Base-by-base conservation (phyloP, 2,329 filamentous ascomycete species). In the Parastagonospora avenae region DNA sequence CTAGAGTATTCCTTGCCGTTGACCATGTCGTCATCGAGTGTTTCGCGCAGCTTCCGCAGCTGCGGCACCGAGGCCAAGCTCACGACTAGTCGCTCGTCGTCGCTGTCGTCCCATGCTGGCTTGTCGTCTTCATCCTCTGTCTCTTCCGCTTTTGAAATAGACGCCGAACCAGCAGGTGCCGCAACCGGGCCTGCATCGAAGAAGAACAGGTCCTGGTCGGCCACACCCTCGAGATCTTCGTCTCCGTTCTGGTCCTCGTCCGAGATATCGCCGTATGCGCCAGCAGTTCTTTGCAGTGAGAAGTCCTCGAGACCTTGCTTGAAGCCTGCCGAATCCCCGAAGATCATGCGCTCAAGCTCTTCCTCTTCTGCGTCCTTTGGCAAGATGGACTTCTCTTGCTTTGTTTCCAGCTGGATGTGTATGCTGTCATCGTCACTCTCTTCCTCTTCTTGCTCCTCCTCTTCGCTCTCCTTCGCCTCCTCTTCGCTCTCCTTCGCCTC, bases 61-160 rank as follows among this genome's bases (percentile, higher is more conserved):
- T 90, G 84, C 41, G 86, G 84, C 38, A 88, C 86, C 24, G 85
- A 83, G 3, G 91, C 89, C 33, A 99, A 81, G 11, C 93, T 97
- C 42, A 99, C 82, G 6, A 86, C 84, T 55, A 97, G 78, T 46
- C 90, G 84, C 68, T 97, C 94, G 68, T 99, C 94, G 65, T 99
- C 94, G 73, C 92, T 97, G 71, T 99, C 94, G 62, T 92, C 86
- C 94, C 94, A 99, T 1, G 86, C 90, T 2, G 87, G 81, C 15
- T 79, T 78, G 32, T 72, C 72, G 4, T 65, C 62, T 19, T 73
- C 60, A 14, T 72, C 71, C 15, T 75, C 74, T 30, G 71, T 74
- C 29, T 75, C 76, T 1, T 50, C 62, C 16, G 73, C 68, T 16
- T 78, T 73, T 2, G 76, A 74, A 9, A 70, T 69, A 31, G 75